Evolutionary conservation across 352 stramenopile species (phyloP), one percentile per base, ranked within the genome.

Genomic region (Phytophthora chlamydospora): DNA sequence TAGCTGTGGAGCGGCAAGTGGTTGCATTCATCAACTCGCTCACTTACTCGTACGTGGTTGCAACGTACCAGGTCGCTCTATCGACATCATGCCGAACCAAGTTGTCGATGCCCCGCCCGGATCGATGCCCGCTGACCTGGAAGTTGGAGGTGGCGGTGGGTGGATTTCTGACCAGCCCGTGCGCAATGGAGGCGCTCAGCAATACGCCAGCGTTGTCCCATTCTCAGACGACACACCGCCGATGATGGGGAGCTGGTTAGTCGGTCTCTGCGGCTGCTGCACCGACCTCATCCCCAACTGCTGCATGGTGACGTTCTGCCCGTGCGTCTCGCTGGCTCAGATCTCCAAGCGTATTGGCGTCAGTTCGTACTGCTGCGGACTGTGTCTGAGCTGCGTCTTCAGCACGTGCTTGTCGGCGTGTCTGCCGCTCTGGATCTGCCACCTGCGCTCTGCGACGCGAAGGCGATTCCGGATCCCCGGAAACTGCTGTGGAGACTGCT

Each of bases 381-480:
- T 71, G 34, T 58, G 29, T 7, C 13, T 60, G n/a, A 58, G 56
- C 34, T 62, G 59, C 34, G 7, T 56, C 19, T 73, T 61, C 16
- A 36, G 39, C 13, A 68, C 43, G 53, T 63, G 62, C 50, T 45
- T 67, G 33, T 36, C 57, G 2, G 16, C 13, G 13, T 58, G 38
- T 21, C 32, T 71, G 4, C 63, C 57, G 43, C 38, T 63, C 38
- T 68, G 61, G 62, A 58, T 76, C 14, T 85, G 60, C 33, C 60
- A 78, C 45, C 47, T 88, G 10, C 78, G 78, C 41, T 50, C 36
- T 14, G 50, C 66, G 11, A 67, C 75, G 6, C 76, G 79, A 41
- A 39, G 44, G 49, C 69, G 72, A 12, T 85, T 80, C 47, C 45
- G 70, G 36, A 81, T 89, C 41, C 68, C 74, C 19, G 79, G 76